These are phyloP conservation scores for Alloascoidea africana DNA, from an alignment of 805 yeast genomes.

Conservation along the genomic window DNA sequence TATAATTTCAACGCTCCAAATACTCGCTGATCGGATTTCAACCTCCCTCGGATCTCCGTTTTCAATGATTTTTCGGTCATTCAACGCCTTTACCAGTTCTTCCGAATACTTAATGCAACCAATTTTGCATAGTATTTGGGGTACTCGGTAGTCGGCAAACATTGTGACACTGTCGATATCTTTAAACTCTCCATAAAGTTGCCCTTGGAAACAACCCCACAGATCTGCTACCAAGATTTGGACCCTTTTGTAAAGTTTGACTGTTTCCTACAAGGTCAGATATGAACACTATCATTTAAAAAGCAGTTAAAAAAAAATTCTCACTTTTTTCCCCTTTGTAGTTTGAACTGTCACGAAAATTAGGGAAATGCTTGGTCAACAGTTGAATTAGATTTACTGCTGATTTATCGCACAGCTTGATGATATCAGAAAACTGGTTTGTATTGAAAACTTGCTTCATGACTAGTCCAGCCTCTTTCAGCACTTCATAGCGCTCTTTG, in stretches of 20 bases:
- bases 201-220: conserved; percentile 27
- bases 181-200: conserved; percentile 18
- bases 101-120: conserved; percentile 21
- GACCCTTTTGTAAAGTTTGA: conserved; percentile 23
- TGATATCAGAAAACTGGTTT: conserved; percentile 11
- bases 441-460: conserved; percentile 7
- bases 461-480: conserved; percentile 21
- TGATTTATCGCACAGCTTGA: conserved; percentile 13
- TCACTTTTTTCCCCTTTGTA: conserved; percentile 14
- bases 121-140: conserved; percentile 22
- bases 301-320: background rate
- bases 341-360: conserved; percentile 18
- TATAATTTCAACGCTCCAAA: conserved; percentile 24
- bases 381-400: conserved; percentile 18
- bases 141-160: conserved; percentile 32
- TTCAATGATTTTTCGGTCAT: conserved; percentile 9
- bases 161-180: conserved; percentile 25
- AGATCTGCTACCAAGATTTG: conserved; percentile 26
- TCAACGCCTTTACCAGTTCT: conserved; percentile 11
- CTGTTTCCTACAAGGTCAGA: too few relatives aligned
- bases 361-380: conserved; percentile 14
- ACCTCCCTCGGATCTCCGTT: conserved; percentile 20
- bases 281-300: too few relatives aligned
- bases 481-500: conserved; percentile 16
- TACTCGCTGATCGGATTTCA: conserved; percentile 26